Percentiles rank a stretch among this genome's conserved stretches.
phyloP scores from a whole-genome alignment of 2,329 filamentous ascomycete genomes.

The Furcasterigmium furcatum region DNA sequence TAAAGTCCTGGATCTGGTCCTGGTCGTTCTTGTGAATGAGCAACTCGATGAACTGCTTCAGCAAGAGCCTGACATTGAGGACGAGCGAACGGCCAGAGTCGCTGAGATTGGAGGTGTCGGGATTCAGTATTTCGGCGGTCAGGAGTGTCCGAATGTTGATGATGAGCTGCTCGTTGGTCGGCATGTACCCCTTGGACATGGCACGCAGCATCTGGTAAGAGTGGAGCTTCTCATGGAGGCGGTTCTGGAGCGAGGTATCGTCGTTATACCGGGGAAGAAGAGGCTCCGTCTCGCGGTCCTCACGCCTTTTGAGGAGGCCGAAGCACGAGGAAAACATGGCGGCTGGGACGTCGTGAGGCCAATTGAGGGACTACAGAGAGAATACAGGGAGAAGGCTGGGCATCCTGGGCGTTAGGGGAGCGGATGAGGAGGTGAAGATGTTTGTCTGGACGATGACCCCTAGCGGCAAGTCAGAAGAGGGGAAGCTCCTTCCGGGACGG shows the following conservation, averaged over 20 bases:
- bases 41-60: slow-evolving; percentile 78
- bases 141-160: slow-evolving; percentile 77
- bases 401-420: too few relatives aligned
- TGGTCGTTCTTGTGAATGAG: slow-evolving; percentile 76
- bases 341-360: too few relatives aligned
- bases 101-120: slow-evolving; percentile 69
- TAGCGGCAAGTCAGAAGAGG: background rate
- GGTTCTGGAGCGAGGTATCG: slow-evolving; percentile 73
- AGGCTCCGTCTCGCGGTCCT: slow-evolving; percentile 67
- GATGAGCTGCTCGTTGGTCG: slow-evolving; percentile 81
- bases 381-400: too few relatives aligned
- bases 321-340: slow-evolving; percentile 60
- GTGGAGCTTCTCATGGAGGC: slow-evolving; percentile 85
- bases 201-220: slow-evolving; percentile 89
- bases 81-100: slow-evolving; percentile 72
- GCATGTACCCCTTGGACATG: slow-evolving; percentile 82
- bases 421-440: too few relatives aligned
- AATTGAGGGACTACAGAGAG: too few relatives aligned
- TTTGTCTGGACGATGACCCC: too few relatives aligned
- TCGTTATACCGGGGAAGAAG: slow-evolving; percentile 80
- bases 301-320: slow-evolving; percentile 45
- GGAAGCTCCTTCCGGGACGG: background rate
- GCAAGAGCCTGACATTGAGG: slow-evolving; percentile 68
- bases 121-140: slow-evolving; percentile 74
- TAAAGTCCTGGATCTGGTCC: slow-evolving; percentile 87